Evolutionary conservation across 108 stramenopile genomes (phyloP).

Genomic region (Asterionellopsis glacialis): DNA sequence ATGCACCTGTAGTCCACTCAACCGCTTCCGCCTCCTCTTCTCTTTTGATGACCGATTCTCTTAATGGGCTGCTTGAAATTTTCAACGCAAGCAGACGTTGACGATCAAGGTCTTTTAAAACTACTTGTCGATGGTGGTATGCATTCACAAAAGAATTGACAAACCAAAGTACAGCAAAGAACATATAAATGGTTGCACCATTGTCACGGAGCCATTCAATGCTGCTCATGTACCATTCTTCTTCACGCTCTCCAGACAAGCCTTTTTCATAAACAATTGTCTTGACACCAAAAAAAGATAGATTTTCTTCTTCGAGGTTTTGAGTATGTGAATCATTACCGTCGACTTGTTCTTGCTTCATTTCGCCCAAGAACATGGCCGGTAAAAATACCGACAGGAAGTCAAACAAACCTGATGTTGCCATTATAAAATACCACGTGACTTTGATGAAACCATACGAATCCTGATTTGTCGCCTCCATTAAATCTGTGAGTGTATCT

Average conservation of each 20-base stretch:
- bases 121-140: constrained; percentile 2
- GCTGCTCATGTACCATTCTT: not conserved
- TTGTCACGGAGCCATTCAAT: constrained; percentile 11
- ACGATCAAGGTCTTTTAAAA: constrained; percentile 19
- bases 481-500: too few species aligned
- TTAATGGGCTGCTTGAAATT: not conserved
- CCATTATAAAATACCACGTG: too few species aligned
- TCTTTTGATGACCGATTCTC: not conserved
- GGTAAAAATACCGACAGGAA: too few species aligned
- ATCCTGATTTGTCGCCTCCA: too few species aligned
- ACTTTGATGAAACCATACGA: too few species aligned
- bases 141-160: constrained; percentile 29
- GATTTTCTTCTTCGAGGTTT: too few species aligned
- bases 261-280: too few species aligned
- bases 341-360: too few species aligned
- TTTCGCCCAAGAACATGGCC: too few species aligned
- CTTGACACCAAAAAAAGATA: too few species aligned
- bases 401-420: too few species aligned
- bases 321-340: too few species aligned
- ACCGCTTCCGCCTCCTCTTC: constrained; percentile 1
- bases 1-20: constrained; percentile 8
- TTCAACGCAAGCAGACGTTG: not conserved
- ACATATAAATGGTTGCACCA: constrained; percentile 16
- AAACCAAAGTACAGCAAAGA: constrained; percentile 46
- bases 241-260: not conserved